Evolutionary conservation across 768 basidiomycete genomes (phyloP).

Genomic region (Tylopilus vinaceipallidus): DNA sequence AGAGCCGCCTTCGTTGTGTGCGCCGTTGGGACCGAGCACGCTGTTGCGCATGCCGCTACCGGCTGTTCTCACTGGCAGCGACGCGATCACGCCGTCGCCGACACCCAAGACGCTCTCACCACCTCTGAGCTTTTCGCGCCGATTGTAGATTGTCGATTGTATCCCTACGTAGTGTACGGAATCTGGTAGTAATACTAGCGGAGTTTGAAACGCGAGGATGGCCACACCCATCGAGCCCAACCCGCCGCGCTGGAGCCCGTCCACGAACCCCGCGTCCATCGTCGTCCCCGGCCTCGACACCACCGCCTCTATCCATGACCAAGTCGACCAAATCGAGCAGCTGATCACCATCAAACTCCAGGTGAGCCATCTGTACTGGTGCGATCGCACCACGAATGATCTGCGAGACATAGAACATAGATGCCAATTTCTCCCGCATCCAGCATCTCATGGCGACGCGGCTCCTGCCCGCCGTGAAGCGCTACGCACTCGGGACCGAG

Average conservation of each 20-base stretch:
- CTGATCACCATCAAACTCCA: constrained; percentile 90
- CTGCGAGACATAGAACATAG: constrained; percentile 66
- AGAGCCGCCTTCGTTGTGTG: constrained; percentile 51
- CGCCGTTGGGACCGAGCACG: constrained; percentile 41
- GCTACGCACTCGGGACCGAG: constrained; percentile 83
- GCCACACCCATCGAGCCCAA: constrained; percentile 54
- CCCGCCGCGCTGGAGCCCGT: constrained; percentile 66
- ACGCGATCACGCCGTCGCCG: constrained; percentile 48
- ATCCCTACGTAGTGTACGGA: no score
- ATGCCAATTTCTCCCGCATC: constrained; percentile 89
- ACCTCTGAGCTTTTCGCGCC: constrained; percentile 9
- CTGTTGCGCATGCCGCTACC: constrained; percentile 35
- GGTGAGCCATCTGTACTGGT: no score
- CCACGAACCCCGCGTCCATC: constrained; percentile 60
- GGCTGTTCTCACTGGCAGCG: constrained; percentile 41
- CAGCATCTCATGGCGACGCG: constrained; percentile 80
- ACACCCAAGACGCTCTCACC: constrained; percentile 25
- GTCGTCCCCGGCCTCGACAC: constrained; percentile 71
- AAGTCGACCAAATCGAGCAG: constrained; percentile 95
- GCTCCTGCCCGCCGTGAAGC: constrained; percentile 85
- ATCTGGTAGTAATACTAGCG: no score
- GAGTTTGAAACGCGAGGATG: no score
- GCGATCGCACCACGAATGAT: no score
- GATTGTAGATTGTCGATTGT: no score
- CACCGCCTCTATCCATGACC: constrained; percentile 66